Conservation (phyloP, 805 yeast species). For the Candida montana region DNA sequence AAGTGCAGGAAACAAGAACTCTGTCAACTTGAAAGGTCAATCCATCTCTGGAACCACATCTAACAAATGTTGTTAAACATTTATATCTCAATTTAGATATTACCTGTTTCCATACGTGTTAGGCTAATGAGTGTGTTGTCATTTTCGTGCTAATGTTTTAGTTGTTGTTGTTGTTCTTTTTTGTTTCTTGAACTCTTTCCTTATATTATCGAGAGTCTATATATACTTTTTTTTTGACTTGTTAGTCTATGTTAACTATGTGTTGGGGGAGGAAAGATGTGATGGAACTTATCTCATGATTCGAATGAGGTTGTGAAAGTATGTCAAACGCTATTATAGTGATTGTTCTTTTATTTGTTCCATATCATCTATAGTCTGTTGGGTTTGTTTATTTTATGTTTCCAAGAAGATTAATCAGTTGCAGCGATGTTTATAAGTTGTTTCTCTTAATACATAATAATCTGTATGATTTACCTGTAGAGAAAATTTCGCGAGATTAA, state of each 20-base stretch:
- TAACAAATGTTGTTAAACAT: constrained; percentile 40
- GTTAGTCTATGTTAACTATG: no score
- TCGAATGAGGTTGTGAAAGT: no score
- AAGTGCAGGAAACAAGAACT: constrained; percentile 43
- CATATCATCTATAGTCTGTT: background rate
- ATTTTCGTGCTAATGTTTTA: background rate
- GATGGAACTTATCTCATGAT: no score
- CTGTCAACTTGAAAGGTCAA: constrained; percentile 72
- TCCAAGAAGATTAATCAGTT: background rate
- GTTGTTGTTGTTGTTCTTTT: no score
- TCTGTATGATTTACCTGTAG: background rate
- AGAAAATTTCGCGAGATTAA: no score
- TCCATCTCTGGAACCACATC: constrained; percentile 39
- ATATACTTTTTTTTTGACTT: no score
- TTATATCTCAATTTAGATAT: background rate
- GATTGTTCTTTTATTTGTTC: background rate
- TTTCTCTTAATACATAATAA: background rate
- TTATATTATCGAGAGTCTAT: no score
- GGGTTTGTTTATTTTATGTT: background rate
- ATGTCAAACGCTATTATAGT: no score
- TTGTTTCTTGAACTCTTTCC: no score
- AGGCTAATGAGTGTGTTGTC: background rate
- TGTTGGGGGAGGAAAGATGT: no score
- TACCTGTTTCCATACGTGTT: no score
- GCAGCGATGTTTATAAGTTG: background rate